Percentiles rank a stretch among this genome's conserved stretches.
Conservation (phyloP, 1,284 basidiomycete genomes). For the Testicularia cyperi region DNA sequence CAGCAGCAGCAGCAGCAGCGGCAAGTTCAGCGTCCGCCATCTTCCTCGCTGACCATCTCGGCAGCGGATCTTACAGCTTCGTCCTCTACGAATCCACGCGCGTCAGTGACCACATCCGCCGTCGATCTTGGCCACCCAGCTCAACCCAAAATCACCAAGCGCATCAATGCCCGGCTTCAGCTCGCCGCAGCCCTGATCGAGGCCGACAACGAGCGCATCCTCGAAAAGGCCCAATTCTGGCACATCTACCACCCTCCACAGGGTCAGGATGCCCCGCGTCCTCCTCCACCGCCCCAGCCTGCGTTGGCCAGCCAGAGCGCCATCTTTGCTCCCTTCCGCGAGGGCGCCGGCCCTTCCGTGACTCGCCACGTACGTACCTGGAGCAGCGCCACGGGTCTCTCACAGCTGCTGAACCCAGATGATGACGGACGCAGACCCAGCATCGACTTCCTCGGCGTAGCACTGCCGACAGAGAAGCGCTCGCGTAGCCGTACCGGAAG, state of each 20-base stretch:
- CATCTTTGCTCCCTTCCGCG: slow-evolving; percentile 50
- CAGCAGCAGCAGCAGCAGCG: too few relatives aligned
- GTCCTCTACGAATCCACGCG: too few relatives aligned
- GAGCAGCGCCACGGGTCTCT: slow-evolving; percentile 36
- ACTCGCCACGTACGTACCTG: slow-evolving; percentile 37
- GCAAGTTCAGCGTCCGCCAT: too few relatives aligned
- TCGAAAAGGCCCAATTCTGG: slow-evolving; percentile 35
- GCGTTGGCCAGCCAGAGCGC: slow-evolving; percentile 48
- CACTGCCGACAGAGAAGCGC: slow-evolving; percentile 40
- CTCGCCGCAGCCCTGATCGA: slow-evolving; percentile 58
- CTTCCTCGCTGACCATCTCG: too few relatives aligned
- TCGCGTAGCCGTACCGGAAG: slow-evolving; percentile 32
- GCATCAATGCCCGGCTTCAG: slow-evolving; percentile 49
- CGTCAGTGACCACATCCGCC: too few relatives aligned
- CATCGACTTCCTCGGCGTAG: slow-evolving; percentile 50
- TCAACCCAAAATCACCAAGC: slow-evolving; percentile 38
- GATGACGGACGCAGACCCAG: slow-evolving; percentile 34
- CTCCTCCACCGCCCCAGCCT: slow-evolving; percentile 41
- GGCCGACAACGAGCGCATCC: slow-evolving; percentile 55
- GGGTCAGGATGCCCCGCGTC: slow-evolving; percentile 9
- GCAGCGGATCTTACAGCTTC: too few relatives aligned
- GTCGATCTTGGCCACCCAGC: too few relatives aligned
- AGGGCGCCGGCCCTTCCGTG: slow-evolving; percentile 14
- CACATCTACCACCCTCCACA: slow-evolving; percentile 29
- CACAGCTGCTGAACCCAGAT: slow-evolving; percentile 15